Evolutionary conservation across 257 asterid genomes (phyloP).

Genomic region (Solanum habrochaites): DNA sequence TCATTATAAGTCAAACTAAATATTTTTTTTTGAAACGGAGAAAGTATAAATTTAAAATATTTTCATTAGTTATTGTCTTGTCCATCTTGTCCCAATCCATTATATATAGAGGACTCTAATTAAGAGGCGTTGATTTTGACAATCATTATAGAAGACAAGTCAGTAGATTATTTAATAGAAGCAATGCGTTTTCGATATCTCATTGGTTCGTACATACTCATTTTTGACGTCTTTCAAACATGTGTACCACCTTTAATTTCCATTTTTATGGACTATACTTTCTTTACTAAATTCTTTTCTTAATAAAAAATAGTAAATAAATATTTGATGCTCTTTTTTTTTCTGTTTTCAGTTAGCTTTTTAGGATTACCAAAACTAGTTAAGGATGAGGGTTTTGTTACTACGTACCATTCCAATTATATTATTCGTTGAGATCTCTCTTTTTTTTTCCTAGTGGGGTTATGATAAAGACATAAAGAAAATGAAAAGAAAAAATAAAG

Average conservation of each 20-base stretch:
- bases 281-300: too few species aligned
- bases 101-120: too few species aligned
- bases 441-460: conserved; percentile 14
- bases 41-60: too few species aligned
- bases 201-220: too few species aligned
- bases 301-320: too few species aligned
- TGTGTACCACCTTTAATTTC: background rate
- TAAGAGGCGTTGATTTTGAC: background rate
- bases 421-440: background rate
- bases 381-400: conserved; percentile 21
- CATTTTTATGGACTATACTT: background rate
- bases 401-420: conserved; percentile 1
- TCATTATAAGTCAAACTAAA: too few species aligned
- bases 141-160: background rate
- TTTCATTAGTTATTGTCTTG: background rate
- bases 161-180: too few species aligned
- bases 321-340: background rate
- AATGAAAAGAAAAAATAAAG: background rate
- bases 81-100: background rate
- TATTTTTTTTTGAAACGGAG: too few species aligned
- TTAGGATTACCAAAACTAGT: conserved; percentile 37
- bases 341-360: background rate
- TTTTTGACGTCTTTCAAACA: background rate
- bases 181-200: too few species aligned
- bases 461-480: background rate